These are phyloP conservation scores for Harringtonia aguacate DNA, from an alignment of 2,329 filamentous ascomycete genomes.

Conservation along the genomic window DNA sequence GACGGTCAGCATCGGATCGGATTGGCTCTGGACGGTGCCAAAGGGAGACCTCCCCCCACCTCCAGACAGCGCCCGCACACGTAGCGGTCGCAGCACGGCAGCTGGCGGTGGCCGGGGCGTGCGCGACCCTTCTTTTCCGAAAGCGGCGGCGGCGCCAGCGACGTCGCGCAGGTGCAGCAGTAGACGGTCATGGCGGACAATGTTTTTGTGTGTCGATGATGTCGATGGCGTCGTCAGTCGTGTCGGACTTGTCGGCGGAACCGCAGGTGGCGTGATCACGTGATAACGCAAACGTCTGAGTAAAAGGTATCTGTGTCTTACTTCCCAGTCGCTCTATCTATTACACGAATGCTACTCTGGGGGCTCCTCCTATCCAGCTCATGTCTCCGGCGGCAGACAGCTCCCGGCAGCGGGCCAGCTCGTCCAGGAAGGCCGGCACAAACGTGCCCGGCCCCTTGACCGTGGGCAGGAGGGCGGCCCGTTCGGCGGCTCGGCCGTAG, in stretches of 20 bases:
- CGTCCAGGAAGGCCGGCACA: constrained; percentile 75
- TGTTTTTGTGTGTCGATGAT: not conserved
- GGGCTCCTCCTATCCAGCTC: constrained; percentile 11
- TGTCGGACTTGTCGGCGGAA: not conserved
- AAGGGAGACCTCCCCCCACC: constrained; percentile 25
- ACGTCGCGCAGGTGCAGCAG: constrained; percentile 61
- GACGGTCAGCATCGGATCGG: not conserved
- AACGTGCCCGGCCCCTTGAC: constrained; percentile 79
- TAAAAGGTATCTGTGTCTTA: not conserved
- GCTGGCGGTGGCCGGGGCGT: constrained; percentile 42
- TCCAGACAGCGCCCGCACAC: constrained; percentile 64
- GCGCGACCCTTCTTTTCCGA: constrained; percentile 9
- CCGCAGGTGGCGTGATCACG: not conserved
- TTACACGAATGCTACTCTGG: too few relatives aligned
- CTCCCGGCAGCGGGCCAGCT: constrained; percentile 32
- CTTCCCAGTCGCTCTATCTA: not conserved
- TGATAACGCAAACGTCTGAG: not conserved
- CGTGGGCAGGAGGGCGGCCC: constrained; percentile 49
- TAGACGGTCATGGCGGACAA: constrained; percentile 1
- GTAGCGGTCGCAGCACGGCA: constrained; percentile 58
- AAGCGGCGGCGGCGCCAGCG: constrained; percentile 34
- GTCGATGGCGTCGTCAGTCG: not conserved
- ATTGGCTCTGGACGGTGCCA: not conserved
- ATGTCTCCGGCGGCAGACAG: constrained; percentile 8
- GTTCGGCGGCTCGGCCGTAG: constrained; percentile 66